Evolutionary conservation across 257 asterid species (phyloP), one percentile per base, ranked within the genome.

Genomic region (Solanum rostratum): DNA sequence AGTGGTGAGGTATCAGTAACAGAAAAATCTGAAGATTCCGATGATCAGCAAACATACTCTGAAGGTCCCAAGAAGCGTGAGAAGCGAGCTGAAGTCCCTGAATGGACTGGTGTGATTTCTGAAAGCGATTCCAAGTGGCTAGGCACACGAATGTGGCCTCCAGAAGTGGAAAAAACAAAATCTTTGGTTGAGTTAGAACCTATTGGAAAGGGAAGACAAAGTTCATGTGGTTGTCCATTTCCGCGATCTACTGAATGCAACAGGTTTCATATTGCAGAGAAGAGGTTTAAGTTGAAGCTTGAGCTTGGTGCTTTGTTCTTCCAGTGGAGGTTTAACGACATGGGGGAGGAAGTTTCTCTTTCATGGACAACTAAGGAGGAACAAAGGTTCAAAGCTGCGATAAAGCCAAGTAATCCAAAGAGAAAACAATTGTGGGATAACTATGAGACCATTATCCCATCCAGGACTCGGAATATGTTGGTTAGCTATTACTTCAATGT

Each of bases 331-430:
- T 93, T 95, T 84, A 22, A 93, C 86, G 90, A 81, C 80, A 95
- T 93, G 98, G 98, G 98, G 5, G 98, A 95, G 91, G 98, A 95
- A 88, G 94, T 94, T 85, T 94, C 97, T 1, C 93, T 95, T 76
- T 94, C 94, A 33, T 95, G 98, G 98, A 91, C 92, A 11, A 79
- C 70, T 68, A 91, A 91, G 78, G 96, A 94, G 87, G 98, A 91
- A 80, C 81, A 79, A 16, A 85, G 65, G 45, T 95, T 94, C 90
- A 93, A 92, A 88, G 90, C 86, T 73, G 86, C 86, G 85, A 83
- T 94, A 74, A 88, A 84, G 86, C 71, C 83, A 30, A 27, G 84
- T 7, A 79, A 85, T 82, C 80, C 88, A 2, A 71, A 85, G 71
- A 81, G 85, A 7, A 89, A 90, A 79, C 87, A 85, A 82, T 91